Conservation (phyloP, 371 early-diverging fungal genomes). For the Mucor velutinosus region DNA sequence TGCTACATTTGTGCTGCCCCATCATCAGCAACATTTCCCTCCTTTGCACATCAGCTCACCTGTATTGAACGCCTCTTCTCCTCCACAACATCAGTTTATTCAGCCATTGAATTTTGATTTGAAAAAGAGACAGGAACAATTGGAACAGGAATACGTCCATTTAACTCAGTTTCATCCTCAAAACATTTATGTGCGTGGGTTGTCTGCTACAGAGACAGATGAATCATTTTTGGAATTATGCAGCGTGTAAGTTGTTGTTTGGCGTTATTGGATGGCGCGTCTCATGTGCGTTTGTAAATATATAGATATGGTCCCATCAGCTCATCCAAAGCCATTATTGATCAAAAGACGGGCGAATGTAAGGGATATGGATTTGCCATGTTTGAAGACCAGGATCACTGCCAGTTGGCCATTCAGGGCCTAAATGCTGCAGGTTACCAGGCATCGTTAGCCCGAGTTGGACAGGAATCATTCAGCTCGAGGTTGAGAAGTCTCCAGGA, state of each 20-base stretch:
- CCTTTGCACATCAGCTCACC: slow-evolving; percentile 47
- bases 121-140: slow-evolving; percentile 14
- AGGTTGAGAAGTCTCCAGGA: slow-evolving; percentile 76
- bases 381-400: slow-evolving; percentile 74
- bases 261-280: not conserved
- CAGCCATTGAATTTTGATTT: slow-evolving; percentile 17
- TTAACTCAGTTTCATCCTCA: slow-evolving; percentile 36
- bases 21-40: slow-evolving; percentile 36
- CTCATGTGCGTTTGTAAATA: not conserved
- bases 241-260: slow-evolving; percentile 36
- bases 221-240: slow-evolving; percentile 70
- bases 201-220: slow-evolving; percentile 71
- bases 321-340: slow-evolving; percentile 84
- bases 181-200: slow-evolving; percentile 86
- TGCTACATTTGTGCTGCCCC: slow-evolving; percentile 34
- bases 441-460: slow-evolving; percentile 76
- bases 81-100: slow-evolving; percentile 25
- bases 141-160: slow-evolving; percentile 17
- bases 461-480: slow-evolving; percentile 75
- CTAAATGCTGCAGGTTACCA: slow-evolving; percentile 66
- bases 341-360: slow-evolving; percentile 77
- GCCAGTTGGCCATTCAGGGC: slow-evolving; percentile 68
- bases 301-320: slow-evolving; percentile 74
- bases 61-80: slow-evolving; percentile 36
- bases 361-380: slow-evolving; percentile 93